Conservation (phyloP, 176 grass and related monocot genomes). For the Oryza glaberrima region DNA sequence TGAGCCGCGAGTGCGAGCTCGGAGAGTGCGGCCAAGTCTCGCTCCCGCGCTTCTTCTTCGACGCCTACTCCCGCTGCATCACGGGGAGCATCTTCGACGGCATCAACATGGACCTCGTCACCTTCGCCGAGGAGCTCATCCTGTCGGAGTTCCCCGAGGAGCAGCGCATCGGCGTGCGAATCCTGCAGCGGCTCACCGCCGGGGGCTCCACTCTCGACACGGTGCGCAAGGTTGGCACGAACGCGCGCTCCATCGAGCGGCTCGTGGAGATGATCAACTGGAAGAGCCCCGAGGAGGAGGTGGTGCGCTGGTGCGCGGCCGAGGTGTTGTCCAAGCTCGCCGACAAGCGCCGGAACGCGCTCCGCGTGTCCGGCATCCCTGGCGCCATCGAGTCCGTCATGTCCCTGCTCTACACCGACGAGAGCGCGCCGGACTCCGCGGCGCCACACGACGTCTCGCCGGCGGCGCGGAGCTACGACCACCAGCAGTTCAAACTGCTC, state of each 20-base stretch:
- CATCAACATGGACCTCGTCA: constrained; percentile 66
- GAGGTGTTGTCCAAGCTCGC: constrained; percentile 58
- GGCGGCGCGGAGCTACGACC: constrained; percentile 15
- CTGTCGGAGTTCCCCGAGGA: constrained; percentile 53
- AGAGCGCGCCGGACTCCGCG: constrained; percentile 39
- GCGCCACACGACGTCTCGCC: constrained; percentile 59
- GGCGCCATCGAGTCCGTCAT: constrained; percentile 51
- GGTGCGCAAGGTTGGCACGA: constrained; percentile 54
- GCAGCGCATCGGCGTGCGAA: constrained; percentile 58
- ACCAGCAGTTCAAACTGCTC: constrained; percentile 54
- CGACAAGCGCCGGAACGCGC: constrained; percentile 55
- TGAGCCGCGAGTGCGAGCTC: constrained; percentile 57
- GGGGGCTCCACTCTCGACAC: background rate
- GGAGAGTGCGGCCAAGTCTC: constrained; percentile 11
- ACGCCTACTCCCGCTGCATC: constrained; percentile 69
- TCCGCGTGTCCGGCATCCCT: constrained; percentile 60
- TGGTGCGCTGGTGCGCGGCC: constrained; percentile 46
- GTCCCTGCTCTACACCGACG: constrained; percentile 55
- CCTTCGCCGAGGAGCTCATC: constrained; percentile 69
- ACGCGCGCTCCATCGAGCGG: constrained; percentile 43
- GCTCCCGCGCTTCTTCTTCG: constrained; percentile 65
- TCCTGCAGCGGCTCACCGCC: constrained; percentile 51
- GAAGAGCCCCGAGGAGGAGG: constrained; percentile 50
- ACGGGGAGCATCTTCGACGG: constrained; percentile 72
- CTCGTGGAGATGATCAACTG: constrained; percentile 73